Evolutionary conservation across 2,329 filamentous ascomycete genomes (phyloP).

Genomic region (Cladophialophora immunda): DNA sequence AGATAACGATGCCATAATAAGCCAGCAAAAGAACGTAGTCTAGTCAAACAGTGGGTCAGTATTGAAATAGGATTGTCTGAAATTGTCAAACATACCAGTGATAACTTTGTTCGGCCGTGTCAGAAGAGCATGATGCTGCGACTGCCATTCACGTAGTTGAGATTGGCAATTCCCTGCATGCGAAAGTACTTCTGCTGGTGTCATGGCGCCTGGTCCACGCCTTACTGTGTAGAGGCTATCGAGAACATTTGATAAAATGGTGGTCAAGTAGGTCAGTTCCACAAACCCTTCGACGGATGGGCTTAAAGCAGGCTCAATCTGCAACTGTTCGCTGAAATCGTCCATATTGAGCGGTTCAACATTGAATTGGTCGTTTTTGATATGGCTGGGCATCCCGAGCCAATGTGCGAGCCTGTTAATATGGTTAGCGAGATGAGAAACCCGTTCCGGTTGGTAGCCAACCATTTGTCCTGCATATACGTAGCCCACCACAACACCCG

Average conservation of each 20-base stretch:
- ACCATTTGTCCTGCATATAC: slow-evolving; percentile 9
- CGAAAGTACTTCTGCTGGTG: slow-evolving; percentile 6
- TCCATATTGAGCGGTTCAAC: slow-evolving; percentile 4
- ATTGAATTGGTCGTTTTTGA: slow-evolving; percentile 8
- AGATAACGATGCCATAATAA: slow-evolving; percentile 1
- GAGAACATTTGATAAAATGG: slow-evolving; percentile 2
- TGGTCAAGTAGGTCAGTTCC: slow-evolving; percentile 10
- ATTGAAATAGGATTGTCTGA: not conserved
- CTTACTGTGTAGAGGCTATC: slow-evolving; percentile 2
- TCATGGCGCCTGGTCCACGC: not conserved
- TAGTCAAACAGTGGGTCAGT: not conserved
- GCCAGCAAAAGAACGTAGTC: slow-evolving; percentile 7
- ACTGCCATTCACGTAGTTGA: slow-evolving; percentile 4
- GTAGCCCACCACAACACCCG: not conserved
- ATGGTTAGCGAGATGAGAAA: slow-evolving; percentile 1
- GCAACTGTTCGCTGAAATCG: slow-evolving; percentile 6
- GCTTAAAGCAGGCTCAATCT: not conserved
- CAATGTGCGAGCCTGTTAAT: slow-evolving; percentile 1
- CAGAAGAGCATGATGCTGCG: slow-evolving; percentile 4
- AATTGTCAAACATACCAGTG: not conserved
- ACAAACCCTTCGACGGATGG: slow-evolving; percentile 1
- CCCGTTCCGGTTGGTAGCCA: not conserved
- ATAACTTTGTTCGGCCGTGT: slow-evolving; percentile 3
- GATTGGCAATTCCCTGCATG: not conserved
- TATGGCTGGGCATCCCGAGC: slow-evolving; percentile 4